These are phyloP conservation scores for Gymnopus androsaceus DNA, from an alignment of 1,284 basidiomycete genomes.

Conservation along the genomic window DNA sequence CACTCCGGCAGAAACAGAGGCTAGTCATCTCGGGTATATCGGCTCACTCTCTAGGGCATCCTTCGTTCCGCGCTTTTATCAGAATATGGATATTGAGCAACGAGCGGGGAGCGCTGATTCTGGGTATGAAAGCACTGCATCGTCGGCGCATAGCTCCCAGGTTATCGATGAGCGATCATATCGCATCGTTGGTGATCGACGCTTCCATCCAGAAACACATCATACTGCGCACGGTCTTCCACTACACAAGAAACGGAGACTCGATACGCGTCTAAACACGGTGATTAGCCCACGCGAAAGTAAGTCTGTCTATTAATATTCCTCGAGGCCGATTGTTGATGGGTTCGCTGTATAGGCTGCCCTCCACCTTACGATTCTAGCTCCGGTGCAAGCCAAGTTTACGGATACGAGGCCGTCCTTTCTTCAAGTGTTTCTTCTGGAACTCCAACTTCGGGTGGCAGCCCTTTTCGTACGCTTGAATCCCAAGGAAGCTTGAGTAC, in stretches of 20 bases:
- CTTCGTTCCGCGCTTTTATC: not conserved
- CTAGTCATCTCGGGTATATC: not conserved
- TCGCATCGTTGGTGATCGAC: not conserved
- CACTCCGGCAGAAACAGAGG: not conserved
- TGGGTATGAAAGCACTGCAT: not conserved
- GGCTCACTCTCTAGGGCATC: not conserved
- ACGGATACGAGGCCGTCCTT: too few relatives aligned
- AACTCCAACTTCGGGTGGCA: not conserved
- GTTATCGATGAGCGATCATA: not conserved
- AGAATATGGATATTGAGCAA: not conserved
- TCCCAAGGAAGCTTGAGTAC: not conserved
- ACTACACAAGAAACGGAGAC: not conserved
- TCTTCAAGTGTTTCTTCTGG: too few relatives aligned
- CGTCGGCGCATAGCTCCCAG: not conserved
- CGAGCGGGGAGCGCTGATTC: not conserved
- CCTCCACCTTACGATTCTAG: too few relatives aligned
- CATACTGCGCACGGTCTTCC: not conserved
- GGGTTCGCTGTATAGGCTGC: too few relatives aligned
- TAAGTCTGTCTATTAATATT: too few relatives aligned
- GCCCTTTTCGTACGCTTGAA: not conserved
- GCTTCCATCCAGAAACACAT: not conserved
- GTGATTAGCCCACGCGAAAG: not conserved
- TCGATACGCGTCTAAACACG: too few relatives aligned
- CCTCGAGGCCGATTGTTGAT: too few relatives aligned
- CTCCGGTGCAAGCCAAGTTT: too few relatives aligned